Conservation (phyloP, 345 rosid species). For the Brassica cretica region DNA sequence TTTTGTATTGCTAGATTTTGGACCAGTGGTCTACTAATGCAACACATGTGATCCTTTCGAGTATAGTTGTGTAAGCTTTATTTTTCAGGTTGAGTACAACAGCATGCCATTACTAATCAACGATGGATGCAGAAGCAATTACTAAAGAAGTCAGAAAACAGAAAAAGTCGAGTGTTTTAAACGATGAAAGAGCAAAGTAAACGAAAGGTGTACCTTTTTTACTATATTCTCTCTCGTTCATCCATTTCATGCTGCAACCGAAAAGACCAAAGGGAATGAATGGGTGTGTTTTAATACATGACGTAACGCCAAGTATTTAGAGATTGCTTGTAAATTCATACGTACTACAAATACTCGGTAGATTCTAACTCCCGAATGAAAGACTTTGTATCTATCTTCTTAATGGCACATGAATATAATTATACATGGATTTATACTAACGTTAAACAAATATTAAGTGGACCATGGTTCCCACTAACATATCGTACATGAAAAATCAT, state of each 20-base stretch:
- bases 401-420: background rate
- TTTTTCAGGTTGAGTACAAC: background rate
- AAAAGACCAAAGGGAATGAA: slow-evolving; percentile 14
- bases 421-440: background rate
- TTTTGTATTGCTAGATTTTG: background rate
- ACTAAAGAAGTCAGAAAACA: background rate
- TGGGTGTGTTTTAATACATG: background rate
- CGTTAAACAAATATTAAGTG: background rate
- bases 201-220: background rate
- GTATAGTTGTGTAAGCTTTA: background rate
- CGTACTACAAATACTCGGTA: background rate
- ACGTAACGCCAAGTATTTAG: background rate
- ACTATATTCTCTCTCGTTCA: slow-evolving; percentile 42
- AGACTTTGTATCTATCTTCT: background rate
- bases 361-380: background rate
- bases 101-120: background rate
- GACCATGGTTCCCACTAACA: background rate
- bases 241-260: slow-evolving; percentile 53
- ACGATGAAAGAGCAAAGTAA: background rate
- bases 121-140: background rate
- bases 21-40: background rate
- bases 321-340: slow-evolving; percentile 15
- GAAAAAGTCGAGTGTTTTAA: background rate
- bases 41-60: background rate
- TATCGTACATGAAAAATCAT: background rate